These are phyloP conservation scores for Venustampulla echinocandica DNA, from an alignment of 495 filamentous ascomycete genomes.

Conservation along the genomic window DNA sequence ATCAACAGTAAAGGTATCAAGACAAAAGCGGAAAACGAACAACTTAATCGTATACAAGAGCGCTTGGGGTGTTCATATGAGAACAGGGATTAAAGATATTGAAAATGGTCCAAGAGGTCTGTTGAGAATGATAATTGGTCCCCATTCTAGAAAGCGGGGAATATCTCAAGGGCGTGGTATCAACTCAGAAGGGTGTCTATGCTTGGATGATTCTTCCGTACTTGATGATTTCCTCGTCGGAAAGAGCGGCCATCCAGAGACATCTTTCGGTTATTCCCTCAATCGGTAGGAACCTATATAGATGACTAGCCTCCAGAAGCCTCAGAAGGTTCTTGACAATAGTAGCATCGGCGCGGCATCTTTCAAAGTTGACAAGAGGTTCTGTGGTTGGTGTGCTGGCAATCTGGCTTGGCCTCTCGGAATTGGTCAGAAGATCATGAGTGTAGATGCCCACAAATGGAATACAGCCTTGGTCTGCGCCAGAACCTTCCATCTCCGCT, in stretches of 20 bases:
- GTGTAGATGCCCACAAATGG: slow-evolving; percentile 94
- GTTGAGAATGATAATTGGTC: no score
- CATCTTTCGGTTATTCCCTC: slow-evolving; percentile 83
- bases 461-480: slow-evolving; percentile 77
- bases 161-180: no score
- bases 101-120: no score
- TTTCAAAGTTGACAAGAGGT: slow-evolving; percentile 89
- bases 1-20: no score
- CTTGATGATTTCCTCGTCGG: slow-evolving; percentile 69
- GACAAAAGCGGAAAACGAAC: no score
- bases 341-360: slow-evolving; percentile 79
- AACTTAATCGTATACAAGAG: no score
- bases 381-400: slow-evolving; percentile 57
- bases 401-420: slow-evolving; percentile 71
- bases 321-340: slow-evolving; percentile 89
- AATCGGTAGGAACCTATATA: slow-evolving; percentile 77
- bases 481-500: slow-evolving; percentile 75
- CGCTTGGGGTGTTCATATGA: no score
- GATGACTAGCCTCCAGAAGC: slow-evolving; percentile 82
- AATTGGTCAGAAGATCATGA: slow-evolving; percentile 94
- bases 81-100: no score
- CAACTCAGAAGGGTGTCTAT: no score
- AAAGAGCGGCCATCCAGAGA: slow-evolving; percentile 87
- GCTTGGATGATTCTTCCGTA: slow-evolving; percentile 21
- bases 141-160: no score